Evolutionary conservation across 805 yeast genomes (phyloP), one percentile per base, ranked within the genome.

Genomic region (Metschnikowia gelsemii): DNA sequence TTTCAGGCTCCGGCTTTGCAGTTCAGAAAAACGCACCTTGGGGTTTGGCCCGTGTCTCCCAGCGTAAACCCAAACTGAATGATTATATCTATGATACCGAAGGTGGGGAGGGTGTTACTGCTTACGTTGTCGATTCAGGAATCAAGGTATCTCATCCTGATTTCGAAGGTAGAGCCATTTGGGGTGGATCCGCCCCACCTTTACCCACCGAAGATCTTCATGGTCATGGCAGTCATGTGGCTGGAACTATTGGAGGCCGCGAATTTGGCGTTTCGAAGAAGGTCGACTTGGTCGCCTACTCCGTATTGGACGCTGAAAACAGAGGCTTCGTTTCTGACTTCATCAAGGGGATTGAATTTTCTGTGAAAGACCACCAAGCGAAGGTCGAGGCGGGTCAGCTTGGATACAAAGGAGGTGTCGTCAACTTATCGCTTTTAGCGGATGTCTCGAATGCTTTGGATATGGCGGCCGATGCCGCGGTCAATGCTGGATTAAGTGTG

Each of bases 171-270:
- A 80, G 96, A 68, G 95, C 96, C 32, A 58, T 59, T 26, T 87
- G 95, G 95, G 96, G 96, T 52, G 86, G 93, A 5, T 27, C 40
- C 28, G 46, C 42, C 73, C 85, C 50, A 95, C 93, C 50, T 54
- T 63, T 36, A 82, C 81, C 55, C 43, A 87, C 81, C 52, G 56
- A 71, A 32, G 96, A 89, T 61, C 91, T 87, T 40, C 84, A 87
- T 56, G 97, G 96, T 37, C 97, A 89, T 66, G 96, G 97, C 58
- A 87, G 96, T 32, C 96, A 90, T 59, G 87, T 95, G 70, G 95
- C 96, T 13, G 96, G 96, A 66, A 87, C 93, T 24, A 86, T 89
- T 55, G 96, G 82, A 37, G 84, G 93, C 17, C 71, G 72, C 46
- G 69, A 78, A 40, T 87, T 82, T 50, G 96, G 96, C 68, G 86